phyloP scores from a whole-genome alignment of 441 rosid genomes.

The Populus hybrid region DNA sequence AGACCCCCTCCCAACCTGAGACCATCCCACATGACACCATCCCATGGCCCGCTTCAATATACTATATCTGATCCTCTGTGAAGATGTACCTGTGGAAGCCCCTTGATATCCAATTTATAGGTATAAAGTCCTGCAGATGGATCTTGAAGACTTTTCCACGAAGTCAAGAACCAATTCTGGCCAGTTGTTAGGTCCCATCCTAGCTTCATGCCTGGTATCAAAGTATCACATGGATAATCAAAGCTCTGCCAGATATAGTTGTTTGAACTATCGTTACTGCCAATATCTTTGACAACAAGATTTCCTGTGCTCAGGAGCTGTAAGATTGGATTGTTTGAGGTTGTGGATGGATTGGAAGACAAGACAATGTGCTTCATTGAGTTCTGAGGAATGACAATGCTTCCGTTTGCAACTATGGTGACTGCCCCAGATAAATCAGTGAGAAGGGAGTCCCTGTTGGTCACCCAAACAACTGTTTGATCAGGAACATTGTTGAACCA shows the following conservation, averaged over 20 bases:
- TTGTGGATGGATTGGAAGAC: constrained; percentile 14
- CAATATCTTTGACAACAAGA: constrained; percentile 11
- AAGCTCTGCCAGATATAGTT: constrained; percentile 27
- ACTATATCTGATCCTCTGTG: no score
- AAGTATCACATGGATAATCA: constrained; percentile 18
- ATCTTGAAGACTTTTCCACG: constrained; percentile 33
- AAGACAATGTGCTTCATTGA: constrained; percentile 10
- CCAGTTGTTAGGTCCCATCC: constrained; percentile 16
- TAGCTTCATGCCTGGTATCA: constrained; percentile 14
- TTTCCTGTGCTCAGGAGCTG: constrained; percentile 35
- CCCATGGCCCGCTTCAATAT: no score
- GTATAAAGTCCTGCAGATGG: constrained; percentile 46
- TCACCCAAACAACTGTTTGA: neutral
- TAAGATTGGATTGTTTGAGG: neutral
- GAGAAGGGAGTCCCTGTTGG: constrained; percentile 13
- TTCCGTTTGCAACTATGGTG: neutral
- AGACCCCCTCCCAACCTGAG: constrained; percentile 12
- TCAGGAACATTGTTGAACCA: constrained; percentile 12
- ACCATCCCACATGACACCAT: no score
- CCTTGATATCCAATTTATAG: constrained; percentile 1
- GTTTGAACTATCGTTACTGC: neutral
- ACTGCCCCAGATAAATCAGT: constrained; percentile 7
- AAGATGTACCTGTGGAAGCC: no score
- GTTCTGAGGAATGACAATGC: constrained; percentile 1
- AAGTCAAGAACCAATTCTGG: constrained; percentile 8